A percentile compares a stretch with the other conserved stretches of the same genome.
phyloP scores from a whole-genome alignment of 2,329 filamentous ascomycete species.

The Lecanoromycetidae sp. region DNA sequence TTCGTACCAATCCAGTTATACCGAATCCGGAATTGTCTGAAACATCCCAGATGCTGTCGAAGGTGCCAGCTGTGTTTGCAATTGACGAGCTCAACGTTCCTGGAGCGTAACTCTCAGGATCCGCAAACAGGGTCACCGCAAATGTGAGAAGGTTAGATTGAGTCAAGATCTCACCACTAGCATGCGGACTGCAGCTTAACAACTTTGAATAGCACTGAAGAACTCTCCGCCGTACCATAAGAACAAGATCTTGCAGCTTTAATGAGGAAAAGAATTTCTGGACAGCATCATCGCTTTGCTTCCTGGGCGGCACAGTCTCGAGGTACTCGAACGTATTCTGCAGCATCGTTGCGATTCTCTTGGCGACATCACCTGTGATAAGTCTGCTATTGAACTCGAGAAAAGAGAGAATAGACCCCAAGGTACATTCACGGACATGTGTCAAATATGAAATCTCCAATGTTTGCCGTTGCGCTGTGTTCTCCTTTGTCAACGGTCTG shows the following conservation, averaged over 20 bases:
- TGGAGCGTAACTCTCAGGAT: conserved; percentile 76
- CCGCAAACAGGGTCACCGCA: conserved; percentile 82
- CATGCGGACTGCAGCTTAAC: conserved; percentile 73
- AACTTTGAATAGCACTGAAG: conserved; percentile 91
- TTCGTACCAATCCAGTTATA: conserved; percentile 70
- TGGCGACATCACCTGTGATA: conserved; percentile 85
- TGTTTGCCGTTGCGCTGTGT: conserved; percentile 67
- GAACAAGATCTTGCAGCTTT: conserved; percentile 77
- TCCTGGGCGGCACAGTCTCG: conserved; percentile 70
- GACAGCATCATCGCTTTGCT: conserved; percentile 72
- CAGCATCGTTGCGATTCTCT: conserved; percentile 82
- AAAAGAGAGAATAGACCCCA: conserved; percentile 84
- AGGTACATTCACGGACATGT: conserved; percentile 86
- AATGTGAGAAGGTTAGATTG: conserved; percentile 86
- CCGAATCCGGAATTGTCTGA: conserved; percentile 92
- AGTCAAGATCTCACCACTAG: conserved; percentile 71
- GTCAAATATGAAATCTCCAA: conserved; percentile 86
- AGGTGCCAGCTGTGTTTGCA: conserved; percentile 74
- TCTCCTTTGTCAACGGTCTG: conserved; percentile 86
- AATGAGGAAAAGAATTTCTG: conserved; percentile 74
- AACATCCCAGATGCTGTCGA: conserved; percentile 91
- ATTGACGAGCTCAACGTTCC: conserved; percentile 83
- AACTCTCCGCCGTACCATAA: conserved; percentile 86
- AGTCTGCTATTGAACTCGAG: conserved; percentile 86
- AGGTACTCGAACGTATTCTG: conserved; percentile 88